Evolutionary conservation across 768 basidiomycete species (phyloP), one percentile per base, ranked within the genome.

Genomic region (Suillus subluteus): DNA sequence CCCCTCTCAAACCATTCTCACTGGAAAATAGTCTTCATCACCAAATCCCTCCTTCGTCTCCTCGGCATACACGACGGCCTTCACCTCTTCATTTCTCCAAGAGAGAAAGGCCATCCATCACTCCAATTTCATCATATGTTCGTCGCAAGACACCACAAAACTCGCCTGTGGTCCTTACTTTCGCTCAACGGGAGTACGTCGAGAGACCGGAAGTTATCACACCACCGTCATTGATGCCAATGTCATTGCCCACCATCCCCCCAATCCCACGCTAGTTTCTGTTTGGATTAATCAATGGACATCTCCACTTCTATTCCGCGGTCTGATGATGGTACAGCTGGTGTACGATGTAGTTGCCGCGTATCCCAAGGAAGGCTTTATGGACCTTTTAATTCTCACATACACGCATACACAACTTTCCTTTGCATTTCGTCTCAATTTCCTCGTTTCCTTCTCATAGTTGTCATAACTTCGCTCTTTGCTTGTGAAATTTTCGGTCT

Each of bases 101-200:
- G 62, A 85, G 85, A 69, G 87, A 89, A 73, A 78, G 87, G 23
- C 78, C 85, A 38, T 88, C 86, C 46, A 86, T 86, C 72, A 91
- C 89, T 16, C 92, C 92, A 63, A 94, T 94, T 64, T 94, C 92
- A 35, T 84, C 86, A 46, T 94, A 90, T 66, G 88, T 91, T 52
- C 91, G 92, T 68, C 88, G 92, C 68, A 91, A 88, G 78, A 91
- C 91, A 1, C 91, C 92, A 37, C 87, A 88, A 66, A 83, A 86
- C 46, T 91, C 92, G 13, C 91, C 91, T 0, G 88, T 86, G 18
- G 87, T 88, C 2, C 86, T 90, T 15, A 85, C 85, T 13, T 91
- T 91, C 74, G 80, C 84, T 63, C 83, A 76, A 23, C 70, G 75
- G 8, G 66, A 63, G 12, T 73, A 76, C 7, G n/a, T 67, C 15